Evolutionary conservation across 225 moss, liverwort and hornwort genomes (phyloP), one percentile per base, ranked within the genome.

Genomic region (Polytrichum commune): DNA sequence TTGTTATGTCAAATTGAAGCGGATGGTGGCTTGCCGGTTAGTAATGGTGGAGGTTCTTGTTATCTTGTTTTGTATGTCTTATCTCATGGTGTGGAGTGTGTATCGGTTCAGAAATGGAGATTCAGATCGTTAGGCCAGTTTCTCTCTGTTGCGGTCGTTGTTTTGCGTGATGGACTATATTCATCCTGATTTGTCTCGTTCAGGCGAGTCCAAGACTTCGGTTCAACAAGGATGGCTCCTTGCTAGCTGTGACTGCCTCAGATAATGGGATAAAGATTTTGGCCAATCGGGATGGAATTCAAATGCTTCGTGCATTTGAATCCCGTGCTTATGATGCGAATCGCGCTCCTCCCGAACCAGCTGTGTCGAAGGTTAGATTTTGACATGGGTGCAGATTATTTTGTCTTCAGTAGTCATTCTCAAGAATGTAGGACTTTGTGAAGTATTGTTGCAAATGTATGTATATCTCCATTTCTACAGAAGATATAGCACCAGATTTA

Each of bases 191-290:
- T 66, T 67, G 26, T 57, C 18, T 62, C 54, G 27, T 81, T 73
- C 90, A 97, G 97, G 89, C 92, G 54, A 97, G 97, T 77, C 97
- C 97, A 16, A 84, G 97, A 53, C 89, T 97, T 30, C 89, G 97
- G 64, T 97, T 97, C 78, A 97, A 91, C 54, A 97, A 94, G 75
- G 97, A 94, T 74, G 97, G 97, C 35, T 91, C 97, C 24, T 70
- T 97, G 72, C 89, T 97, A 67, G 97, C 97, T 81, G 97, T 97
- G 19, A 97, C 97, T 22, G 85, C 97, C 66, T 87, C 90, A 54
- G 97, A 97, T 8, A 97, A 97, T 83, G 97, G 97, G 28, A 91
- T 97, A 60, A 97, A 97, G 81, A 88, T 97, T 68, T 82, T 97
- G 62, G 89, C 97, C 64, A 97, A 97, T 74, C 74, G 89, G n/a